A percentile compares a stretch with the other conserved stretches of the same genome.
These are phyloP conservation scores for Fennellomyces sp. DNA, from an alignment of 371 early-diverging fungal genomes.

Conservation along the genomic window DNA sequence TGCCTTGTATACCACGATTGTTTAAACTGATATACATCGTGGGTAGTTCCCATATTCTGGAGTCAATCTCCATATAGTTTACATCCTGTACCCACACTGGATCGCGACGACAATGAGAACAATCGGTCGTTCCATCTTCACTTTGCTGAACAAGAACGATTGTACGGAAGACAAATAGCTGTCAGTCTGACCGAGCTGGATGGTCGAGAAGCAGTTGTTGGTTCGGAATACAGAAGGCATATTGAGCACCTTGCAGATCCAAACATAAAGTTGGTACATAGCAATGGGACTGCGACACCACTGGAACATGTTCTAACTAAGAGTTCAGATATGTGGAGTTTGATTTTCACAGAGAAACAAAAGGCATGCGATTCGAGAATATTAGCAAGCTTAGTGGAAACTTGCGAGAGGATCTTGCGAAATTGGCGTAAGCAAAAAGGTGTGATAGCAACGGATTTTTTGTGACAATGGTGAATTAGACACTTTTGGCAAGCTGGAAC, in stretches of 20 bases:
- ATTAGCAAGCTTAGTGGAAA: slow-evolving; percentile 47
- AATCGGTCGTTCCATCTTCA: slow-evolving; percentile 59
- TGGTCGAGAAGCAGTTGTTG: slow-evolving; percentile 60
- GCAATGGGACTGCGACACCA: not conserved
- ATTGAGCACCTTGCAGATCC: slow-evolving; percentile 47
- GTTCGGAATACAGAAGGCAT: slow-evolving; percentile 47
- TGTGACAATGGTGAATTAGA: slow-evolving; percentile 14
- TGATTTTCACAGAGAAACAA: slow-evolving; percentile 86
- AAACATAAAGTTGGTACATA: slow-evolving; percentile 39
- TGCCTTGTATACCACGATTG: too few relatives aligned
- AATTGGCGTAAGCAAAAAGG: slow-evolving; percentile 38
- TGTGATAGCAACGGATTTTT: not conserved
- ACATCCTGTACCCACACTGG: slow-evolving; percentile 66
- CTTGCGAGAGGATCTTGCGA: slow-evolving; percentile 43
- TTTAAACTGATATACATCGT: too few relatives aligned
- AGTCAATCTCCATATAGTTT: slow-evolving; percentile 71
- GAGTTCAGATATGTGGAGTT: slow-evolving; percentile 80
- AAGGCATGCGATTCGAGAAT: slow-evolving; percentile 59
- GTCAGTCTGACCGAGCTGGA: slow-evolving; percentile 77
- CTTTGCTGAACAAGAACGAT: slow-evolving; percentile 61
- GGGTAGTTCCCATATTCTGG: slow-evolving; percentile 68
- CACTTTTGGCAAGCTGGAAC: slow-evolving; percentile 47
- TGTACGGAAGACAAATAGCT: slow-evolving; percentile 79
- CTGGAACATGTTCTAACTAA: not conserved
- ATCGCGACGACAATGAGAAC: slow-evolving; percentile 62